Evolutionary conservation across 345 rosid genomes (phyloP).

Genomic region (Lepidium sativum): DNA sequence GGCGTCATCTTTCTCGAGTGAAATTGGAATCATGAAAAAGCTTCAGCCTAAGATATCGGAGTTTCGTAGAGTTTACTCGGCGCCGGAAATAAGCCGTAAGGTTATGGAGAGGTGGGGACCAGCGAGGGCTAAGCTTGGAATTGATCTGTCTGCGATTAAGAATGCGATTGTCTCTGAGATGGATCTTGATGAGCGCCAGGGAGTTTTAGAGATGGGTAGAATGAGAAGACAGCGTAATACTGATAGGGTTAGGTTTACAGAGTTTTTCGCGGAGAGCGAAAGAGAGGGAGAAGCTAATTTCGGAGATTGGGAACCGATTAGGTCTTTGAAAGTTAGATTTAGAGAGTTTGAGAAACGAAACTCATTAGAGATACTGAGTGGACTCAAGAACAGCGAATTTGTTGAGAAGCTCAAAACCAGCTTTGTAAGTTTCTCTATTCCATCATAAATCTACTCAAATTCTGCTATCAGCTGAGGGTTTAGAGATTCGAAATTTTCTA

Average conservation of each 20-base stretch:
- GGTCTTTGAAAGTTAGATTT: conserved; percentile 56
- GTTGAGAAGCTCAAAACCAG: conserved; percentile 82
- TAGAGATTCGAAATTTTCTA: not conserved
- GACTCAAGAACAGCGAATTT: conserved; percentile 63
- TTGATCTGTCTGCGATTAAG: conserved; percentile 74
- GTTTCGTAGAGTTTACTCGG: conserved; percentile 83
- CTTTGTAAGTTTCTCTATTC: conserved; percentile 45
- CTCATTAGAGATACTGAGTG: conserved; percentile 52
- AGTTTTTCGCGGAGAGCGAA: conserved; percentile 38
- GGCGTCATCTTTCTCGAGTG: conserved; percentile 33
- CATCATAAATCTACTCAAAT: not conserved
- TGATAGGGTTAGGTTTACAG: conserved; percentile 41
- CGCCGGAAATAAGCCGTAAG: conserved; percentile 79
- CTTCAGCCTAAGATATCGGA: conserved; percentile 85
- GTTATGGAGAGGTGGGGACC: conserved; percentile 85
- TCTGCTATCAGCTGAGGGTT: not conserved
- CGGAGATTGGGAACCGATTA: conserved; percentile 76
- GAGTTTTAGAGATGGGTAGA: conserved; percentile 39
- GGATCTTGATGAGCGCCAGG: conserved; percentile 31
- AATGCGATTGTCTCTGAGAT: conserved; percentile 67
- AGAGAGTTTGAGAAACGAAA: conserved; percentile 80
- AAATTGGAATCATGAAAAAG: conserved; percentile 77
- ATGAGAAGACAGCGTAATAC: conserved; percentile 39
- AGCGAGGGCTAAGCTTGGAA: conserved; percentile 51
- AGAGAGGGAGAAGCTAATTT: conserved; percentile 34